phyloP scores from a whole-genome alignment of 495 filamentous ascomycete genomes.

The Penicillium longicatenatum region DNA sequence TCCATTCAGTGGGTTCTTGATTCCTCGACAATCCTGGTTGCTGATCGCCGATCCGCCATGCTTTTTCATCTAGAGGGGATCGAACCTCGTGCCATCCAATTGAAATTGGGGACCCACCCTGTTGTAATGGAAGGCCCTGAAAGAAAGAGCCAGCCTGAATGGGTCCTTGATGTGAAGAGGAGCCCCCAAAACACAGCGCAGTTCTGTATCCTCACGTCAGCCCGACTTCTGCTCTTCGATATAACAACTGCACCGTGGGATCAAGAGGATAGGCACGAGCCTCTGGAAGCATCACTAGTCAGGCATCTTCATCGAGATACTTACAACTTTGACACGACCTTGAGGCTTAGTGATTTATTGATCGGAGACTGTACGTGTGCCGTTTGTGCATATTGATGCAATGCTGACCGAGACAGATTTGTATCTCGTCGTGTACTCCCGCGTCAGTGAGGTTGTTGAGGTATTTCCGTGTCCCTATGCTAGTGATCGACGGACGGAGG shows the following conservation, averaged over 20 bases:
- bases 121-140: too few relatives aligned
- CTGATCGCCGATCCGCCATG: constrained; percentile 44
- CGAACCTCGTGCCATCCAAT: constrained; percentile 32
- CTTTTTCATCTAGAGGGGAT: constrained; percentile 36
- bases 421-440: constrained; percentile 48
- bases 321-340: constrained; percentile 48
- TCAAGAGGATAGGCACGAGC: constrained; percentile 11
- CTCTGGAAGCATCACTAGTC: constrained; percentile 31
- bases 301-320: constrained; percentile 51
- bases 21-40: constrained; percentile 47
- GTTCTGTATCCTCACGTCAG: constrained; percentile 58
- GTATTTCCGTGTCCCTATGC: constrained; percentile 37
- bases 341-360: constrained; percentile 36
- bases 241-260: constrained; percentile 12
- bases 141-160: constrained; percentile 36
- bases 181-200: constrained; percentile 49
- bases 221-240: constrained; percentile 45
- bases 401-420: constrained; percentile 26
- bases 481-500: constrained; percentile 16
- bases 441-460: constrained; percentile 37
- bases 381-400: neutral
- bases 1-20: constrained; percentile 51
- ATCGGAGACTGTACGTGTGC: constrained; percentile 33
- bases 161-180: constrained; percentile 56
- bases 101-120: constrained; percentile 34